Base-by-base conservation (phyloP, 371 early-diverging fungal genomes). In the Choanephora cucurbitarum region DNA sequence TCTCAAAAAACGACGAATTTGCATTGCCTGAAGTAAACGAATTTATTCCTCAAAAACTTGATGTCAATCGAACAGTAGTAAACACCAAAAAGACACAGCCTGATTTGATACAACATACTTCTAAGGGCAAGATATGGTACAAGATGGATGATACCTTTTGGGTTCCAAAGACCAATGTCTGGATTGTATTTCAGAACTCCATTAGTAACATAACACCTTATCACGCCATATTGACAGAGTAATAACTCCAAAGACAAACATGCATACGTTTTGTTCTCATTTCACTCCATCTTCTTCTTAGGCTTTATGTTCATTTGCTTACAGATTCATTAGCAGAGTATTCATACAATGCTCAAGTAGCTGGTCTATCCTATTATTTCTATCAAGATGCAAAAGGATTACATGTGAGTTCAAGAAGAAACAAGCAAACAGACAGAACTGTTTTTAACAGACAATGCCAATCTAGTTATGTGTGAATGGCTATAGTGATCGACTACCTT, bases 111-210 rank as follows among this genome's bases (percentile, higher is more conserved):
- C 70, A 77, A 51, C 91, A 94, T 28, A 83, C 83, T 17, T 69
- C 84, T 22, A 59, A 84, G 11, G 65, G 74, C 7, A 84, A 93
- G 39, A 64, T 96, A 41, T 97, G 97, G 97, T 87, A 92, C 64
- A 94, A 95, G 70, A 87, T 88, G 59, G 96, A 96, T 66, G 94
- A 95, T 66, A 85, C 83, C 3, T 97, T 94, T 68, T 86, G 76
- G 80, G 81, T 89, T 2, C 93, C 93, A 32, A 91, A 91, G 47
- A 83, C 86, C 33, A 76, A 75, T 45, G 63, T 79, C 13, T 77
- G 73, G 69, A 71, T 87, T 15, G 52, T 66, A 22, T 63, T 83
- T 24, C 70, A 77, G 45, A 85, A 80, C 40, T 87, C 89, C 15
- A 58, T 77, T 32, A 72, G 74, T 0, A 77, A 81, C 65, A 76